Evolutionary conservation across 345 rosid genomes (phyloP), one percentile per base, ranked within the genome.

Genomic region (Kernera saxatilis): DNA sequence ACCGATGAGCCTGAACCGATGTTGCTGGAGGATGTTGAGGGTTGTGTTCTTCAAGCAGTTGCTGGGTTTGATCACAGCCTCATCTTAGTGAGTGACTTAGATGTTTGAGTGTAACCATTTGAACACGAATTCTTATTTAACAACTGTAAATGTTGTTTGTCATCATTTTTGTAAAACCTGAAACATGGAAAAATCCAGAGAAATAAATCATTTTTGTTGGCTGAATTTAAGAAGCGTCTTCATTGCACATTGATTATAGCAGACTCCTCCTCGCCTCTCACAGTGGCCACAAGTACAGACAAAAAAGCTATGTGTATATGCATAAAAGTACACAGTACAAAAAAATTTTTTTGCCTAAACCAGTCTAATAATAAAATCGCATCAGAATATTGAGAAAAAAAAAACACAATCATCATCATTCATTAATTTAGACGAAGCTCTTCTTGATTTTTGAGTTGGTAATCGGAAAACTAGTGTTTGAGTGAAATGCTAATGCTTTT

Each of bases 31-130:
- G 77, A 71, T 27, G 57, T 86, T 35, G 90, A 82, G 51, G 93
- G 87, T 52, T 53, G 82, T 69, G 87, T 82, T 72, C 40, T 91
- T 62, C 96, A 84, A 75, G 88, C 79, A 39, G 88, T 68, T 7
- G 78, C 88, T 2, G 98, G 96, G 3, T 89, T 93, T 74, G 98
- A 93, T 78, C 98, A 89, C 78, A 85, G 73, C 64, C 79, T 93
- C 8, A 67, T 91, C 41, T 79, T 91, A 67, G 76, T 83, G 4
- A 73, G 80, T 14, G 81, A 81, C n/a, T 11, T 3, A 0, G 14
- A 36, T 36, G 40, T 36, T 36, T 36, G 40, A 36, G 5, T 36
- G 10, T 29, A 29, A 29, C 32, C 7, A 29, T 29, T 10, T 36
- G 10, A 9, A 36, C 40, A 36, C 40, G 40, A 36, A 36, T 36